Evolutionary conservation across 1,284 basidiomycete genomes (phyloP), one percentile per base, ranked within the genome.

Genomic region (Inonotus obliquus): DNA sequence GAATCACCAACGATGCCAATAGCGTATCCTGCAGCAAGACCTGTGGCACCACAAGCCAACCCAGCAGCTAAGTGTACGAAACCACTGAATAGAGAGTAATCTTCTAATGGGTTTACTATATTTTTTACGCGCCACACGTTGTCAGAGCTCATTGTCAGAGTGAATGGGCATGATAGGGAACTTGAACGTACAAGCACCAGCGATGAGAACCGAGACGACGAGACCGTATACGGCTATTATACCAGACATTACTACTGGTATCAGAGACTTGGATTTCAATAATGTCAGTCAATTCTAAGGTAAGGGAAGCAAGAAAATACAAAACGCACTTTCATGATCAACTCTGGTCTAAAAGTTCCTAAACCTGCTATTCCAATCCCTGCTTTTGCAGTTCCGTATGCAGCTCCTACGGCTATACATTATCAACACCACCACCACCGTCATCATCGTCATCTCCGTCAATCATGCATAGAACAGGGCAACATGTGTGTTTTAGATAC

Each of bases 361-460:
- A 99, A 78, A 55, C 96, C 97, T 63, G 96, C 90, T 73, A 99
- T 99, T 59, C 96, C 97, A 69, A 99, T 98, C 53, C 97, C 97
- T 53, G 96, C 85, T 77, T 99, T 99, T 54, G 96, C 87, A 0
- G 97, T 99, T 48, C 97, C 97, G 75, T 94, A 96, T 19, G 96
- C 96, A 65, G 96, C 96, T 66, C 97, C 96, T 51, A 97, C 79
- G 67, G 96, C 89, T 91, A 68, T 25, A 64, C 44, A 27, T 39
- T 25, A 32, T n/a, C n/a, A n/a, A n/a, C n/a, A n/a, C n/a, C n/a
- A n/a, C n/a, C n/a, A n/a, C n/a, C n/a, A n/a, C n/a, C n/a, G n/a
- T n/a, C n/a, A n/a, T n/a, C n/a, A n/a, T n/a, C n/a, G n/a, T n/a
- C n/a, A n/a, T n/a, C n/a, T 14, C 38, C 60, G 52, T 48, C 25